phyloP scores from a whole-genome alignment of 306 rosid genomes.

The Hippophae gyantsensis region DNA sequence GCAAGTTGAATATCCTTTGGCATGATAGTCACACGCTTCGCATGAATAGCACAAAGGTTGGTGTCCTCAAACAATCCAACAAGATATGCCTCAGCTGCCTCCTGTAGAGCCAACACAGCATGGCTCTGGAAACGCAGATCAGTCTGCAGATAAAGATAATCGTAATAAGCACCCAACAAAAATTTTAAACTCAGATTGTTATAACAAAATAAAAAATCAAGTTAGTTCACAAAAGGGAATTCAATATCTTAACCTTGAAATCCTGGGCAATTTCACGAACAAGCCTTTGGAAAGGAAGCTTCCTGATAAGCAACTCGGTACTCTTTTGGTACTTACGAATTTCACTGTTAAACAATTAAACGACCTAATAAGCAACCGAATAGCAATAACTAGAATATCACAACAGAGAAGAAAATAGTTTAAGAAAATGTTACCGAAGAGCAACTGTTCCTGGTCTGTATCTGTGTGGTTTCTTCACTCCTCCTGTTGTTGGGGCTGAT shows the following conservation, averaged over 20 bases:
- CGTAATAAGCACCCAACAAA: background rate
- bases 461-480: constrained; percentile 92
- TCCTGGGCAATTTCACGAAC: constrained; percentile 98
- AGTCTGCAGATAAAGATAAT: constrained; percentile 33
- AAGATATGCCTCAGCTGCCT: constrained; percentile 88
- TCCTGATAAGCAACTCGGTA: constrained; percentile 82
- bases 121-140: constrained; percentile 96
- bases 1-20: constrained; percentile 94
- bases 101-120: constrained; percentile 83
- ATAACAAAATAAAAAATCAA: too few relatives aligned
- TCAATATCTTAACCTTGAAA: constrained; percentile 46
- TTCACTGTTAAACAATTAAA: constrained; percentile 34
- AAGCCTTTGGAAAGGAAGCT: constrained; percentile 86
- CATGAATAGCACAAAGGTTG: constrained; percentile 83
- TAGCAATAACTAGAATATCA: background rate
- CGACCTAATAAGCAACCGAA: too few relatives aligned
- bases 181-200: too few relatives aligned
- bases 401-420: background rate
- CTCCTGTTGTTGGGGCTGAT: constrained; percentile 96
- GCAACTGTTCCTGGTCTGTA: constrained; percentile 94
- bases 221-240: background rate
- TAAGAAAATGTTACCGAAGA: constrained; percentile 45
- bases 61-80: constrained; percentile 90
- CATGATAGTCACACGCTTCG: constrained; percentile 92
- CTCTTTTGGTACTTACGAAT: constrained; percentile 93